Evolutionary conservation across 371 early-diverging fungal species (phyloP).

Genomic region (Apophysomyces elegans): DNA sequence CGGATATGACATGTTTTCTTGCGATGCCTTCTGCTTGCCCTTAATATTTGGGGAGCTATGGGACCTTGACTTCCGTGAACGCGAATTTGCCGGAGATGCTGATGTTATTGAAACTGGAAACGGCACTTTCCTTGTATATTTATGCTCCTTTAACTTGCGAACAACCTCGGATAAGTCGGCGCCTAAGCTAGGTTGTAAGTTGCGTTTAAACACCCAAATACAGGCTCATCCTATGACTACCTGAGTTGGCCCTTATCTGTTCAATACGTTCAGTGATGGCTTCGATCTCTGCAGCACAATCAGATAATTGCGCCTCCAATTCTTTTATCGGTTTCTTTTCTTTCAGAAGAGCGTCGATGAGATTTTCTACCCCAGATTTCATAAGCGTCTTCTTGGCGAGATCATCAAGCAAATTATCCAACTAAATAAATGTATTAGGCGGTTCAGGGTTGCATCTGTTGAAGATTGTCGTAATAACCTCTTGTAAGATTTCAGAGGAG

Average conservation of each 20-base stretch:
- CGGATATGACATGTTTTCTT: constrained; percentile 48
- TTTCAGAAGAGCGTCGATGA: constrained; percentile 49
- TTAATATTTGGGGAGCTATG: constrained; percentile 38
- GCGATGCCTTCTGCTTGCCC: constrained; percentile 41
- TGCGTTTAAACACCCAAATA: constrained; percentile 6
- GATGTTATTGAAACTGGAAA: constrained; percentile 31
- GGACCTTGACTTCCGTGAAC: constrained; percentile 41
- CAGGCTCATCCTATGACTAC: constrained; percentile 22
- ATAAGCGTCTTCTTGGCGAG: constrained; percentile 44
- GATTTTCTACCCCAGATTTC: constrained; percentile 51
- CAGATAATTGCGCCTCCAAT: constrained; percentile 54
- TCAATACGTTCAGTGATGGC: constrained; percentile 53
- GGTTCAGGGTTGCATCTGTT: constrained; percentile 11
- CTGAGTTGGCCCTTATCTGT: constrained; percentile 39
- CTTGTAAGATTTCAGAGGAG: constrained; percentile 18
- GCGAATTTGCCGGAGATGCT: constrained; percentile 30
- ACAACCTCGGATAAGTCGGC: constrained; percentile 34
- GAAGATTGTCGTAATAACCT: constrained; percentile 19
- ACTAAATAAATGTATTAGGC: constrained; percentile 17
- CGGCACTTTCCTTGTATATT: constrained; percentile 38
- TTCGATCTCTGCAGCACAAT: constrained; percentile 46
- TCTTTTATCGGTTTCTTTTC: constrained; percentile 52
- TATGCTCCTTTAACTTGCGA: constrained; percentile 39
- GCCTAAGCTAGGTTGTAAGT: constrained; percentile 27
- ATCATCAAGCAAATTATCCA: constrained; percentile 33